phyloP scores from a whole-genome alignment of 441 rosid genomes.

The Erodium trifolium region DNA sequence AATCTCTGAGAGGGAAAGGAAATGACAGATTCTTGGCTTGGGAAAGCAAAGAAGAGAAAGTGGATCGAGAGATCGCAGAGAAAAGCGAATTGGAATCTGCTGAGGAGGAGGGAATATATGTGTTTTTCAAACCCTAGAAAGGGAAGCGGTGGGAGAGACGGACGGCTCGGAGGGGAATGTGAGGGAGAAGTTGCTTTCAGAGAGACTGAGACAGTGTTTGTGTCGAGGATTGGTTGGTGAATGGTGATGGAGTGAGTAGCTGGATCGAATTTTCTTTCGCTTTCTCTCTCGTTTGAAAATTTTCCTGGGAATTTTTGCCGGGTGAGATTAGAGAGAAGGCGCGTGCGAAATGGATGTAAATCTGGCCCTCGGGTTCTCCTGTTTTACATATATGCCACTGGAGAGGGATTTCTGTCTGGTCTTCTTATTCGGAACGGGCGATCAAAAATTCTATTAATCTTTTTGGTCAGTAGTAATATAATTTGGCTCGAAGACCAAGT shows the following conservation, averaged over 20 bases:
- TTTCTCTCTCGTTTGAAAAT: background rate
- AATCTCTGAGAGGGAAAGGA: slow-evolving; percentile 1
- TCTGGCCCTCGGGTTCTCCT: background rate
- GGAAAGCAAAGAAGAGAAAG: slow-evolving; percentile 52
- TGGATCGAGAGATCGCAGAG: slow-evolving; percentile 11
- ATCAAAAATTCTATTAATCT: no score
- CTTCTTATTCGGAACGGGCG: no score
- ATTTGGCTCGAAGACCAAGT: no score
- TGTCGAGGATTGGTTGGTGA: no score
- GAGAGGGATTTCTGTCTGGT: no score
- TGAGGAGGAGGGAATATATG: background rate
- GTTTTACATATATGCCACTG: background rate
- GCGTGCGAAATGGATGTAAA: background rate
- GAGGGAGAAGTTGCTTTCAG: background rate
- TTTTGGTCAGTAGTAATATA: no score
- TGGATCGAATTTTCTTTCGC: background rate
- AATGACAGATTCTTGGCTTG: slow-evolving; percentile 80
- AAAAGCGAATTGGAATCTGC: background rate
- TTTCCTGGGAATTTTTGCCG: background rate
- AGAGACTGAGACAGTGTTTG: background rate
- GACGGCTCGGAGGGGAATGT: background rate
- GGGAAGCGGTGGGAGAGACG: background rate
- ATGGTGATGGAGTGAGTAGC: background rate
- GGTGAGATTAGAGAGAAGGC: background rate
- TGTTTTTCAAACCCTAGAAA: background rate